Percentiles rank a stretch among this genome's conserved stretches.
These are phyloP conservation scores for Prunus yedoensis DNA, from an alignment of 331 rosid genomes.

Conservation along the genomic window DNA sequence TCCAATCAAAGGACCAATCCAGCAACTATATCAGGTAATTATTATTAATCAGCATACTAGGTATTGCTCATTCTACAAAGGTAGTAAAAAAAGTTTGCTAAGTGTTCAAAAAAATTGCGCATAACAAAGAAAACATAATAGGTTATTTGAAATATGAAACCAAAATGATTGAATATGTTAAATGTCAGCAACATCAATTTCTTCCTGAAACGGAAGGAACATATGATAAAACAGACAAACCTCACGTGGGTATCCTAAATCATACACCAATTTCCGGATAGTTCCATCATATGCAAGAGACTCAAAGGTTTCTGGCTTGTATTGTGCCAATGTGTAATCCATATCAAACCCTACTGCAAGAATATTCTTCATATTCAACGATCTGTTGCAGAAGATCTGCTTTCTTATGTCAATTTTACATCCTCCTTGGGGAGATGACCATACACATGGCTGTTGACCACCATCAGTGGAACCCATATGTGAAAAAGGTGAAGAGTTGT, in stretches of 20 bases:
- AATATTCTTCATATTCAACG: slow-evolving; percentile 90
- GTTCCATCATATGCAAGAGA: slow-evolving; percentile 98
- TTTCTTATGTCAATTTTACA: slow-evolving; percentile 58
- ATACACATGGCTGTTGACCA: slow-evolving; percentile 44
- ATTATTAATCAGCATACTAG: slow-evolving; percentile 28
- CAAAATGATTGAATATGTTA: not conserved
- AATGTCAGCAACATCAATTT: slow-evolving; percentile 8
- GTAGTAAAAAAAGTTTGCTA: not conserved
- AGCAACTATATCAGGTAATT: slow-evolving; percentile 62
- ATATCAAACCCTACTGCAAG: slow-evolving; percentile 97
- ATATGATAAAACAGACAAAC: slow-evolving; percentile 42
- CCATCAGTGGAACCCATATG: slow-evolving; percentile 25
- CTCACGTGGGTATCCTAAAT: slow-evolving; percentile 88
- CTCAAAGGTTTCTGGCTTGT: slow-evolving; percentile 95
- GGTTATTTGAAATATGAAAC: not conserved
- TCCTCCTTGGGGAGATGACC: slow-evolving; percentile 71
- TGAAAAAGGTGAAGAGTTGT: slow-evolving; percentile 24
- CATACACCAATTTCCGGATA: slow-evolving; percentile 72
- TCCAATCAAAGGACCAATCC: slow-evolving; percentile 84
- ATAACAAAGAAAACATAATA: not conserved
- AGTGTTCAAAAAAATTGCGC: not conserved
- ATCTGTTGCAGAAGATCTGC: slow-evolving; percentile 91
- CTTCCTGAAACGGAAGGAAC: not conserved
- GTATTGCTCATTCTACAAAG: slow-evolving; percentile 2
- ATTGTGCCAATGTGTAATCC: slow-evolving; percentile 98